Evolutionary conservation across 1,284 basidiomycete species (phyloP).

Genomic region (Paramarasmius palmivorus): DNA sequence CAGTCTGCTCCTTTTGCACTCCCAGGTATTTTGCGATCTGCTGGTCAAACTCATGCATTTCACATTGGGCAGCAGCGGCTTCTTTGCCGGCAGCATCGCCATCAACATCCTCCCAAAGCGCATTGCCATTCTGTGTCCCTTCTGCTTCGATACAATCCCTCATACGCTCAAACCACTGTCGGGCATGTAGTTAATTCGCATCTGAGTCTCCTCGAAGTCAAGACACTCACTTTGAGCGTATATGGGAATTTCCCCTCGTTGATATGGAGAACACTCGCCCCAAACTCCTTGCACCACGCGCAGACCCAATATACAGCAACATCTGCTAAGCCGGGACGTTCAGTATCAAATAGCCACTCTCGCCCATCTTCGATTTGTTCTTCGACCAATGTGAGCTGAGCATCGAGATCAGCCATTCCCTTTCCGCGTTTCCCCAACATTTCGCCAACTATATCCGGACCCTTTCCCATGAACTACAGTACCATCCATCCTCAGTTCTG

Average conservation of each 20-base stretch:
- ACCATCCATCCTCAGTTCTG: too few species aligned
- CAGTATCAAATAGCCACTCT: slow-evolving; percentile 59
- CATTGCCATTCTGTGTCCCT: slow-evolving; percentile 7
- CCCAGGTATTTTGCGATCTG: slow-evolving; percentile 44
- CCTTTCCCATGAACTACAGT: neutral
- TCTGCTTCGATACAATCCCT: slow-evolving; percentile 2
- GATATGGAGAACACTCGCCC: too few species aligned
- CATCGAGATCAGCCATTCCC: neutral
- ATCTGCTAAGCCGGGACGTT: slow-evolving; percentile 49
- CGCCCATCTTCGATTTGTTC: slow-evolving; percentile 56
- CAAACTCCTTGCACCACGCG: slow-evolving; percentile 35
- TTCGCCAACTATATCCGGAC: too few species aligned
- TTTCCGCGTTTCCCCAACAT: neutral
- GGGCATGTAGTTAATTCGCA: neutral
- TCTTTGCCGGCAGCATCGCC: slow-evolving; percentile 29
- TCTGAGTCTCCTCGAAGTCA: neutral
- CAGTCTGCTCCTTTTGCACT: slow-evolving; percentile 35
- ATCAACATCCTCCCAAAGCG: slow-evolving; percentile 21
- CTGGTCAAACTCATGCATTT: slow-evolving; percentile 46
- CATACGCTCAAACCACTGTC: slow-evolving; percentile 13
- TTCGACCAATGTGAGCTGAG: slow-evolving; percentile 39
- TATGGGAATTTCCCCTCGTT: slow-evolving; percentile 8
- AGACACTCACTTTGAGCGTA: slow-evolving; percentile 36
- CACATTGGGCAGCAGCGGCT: slow-evolving; percentile 42
- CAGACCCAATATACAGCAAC: slow-evolving; percentile 49